Conservation (phyloP, 2,329 filamentous ascomycete genomes). For the Myriosclerotinia curreyana region DNA sequence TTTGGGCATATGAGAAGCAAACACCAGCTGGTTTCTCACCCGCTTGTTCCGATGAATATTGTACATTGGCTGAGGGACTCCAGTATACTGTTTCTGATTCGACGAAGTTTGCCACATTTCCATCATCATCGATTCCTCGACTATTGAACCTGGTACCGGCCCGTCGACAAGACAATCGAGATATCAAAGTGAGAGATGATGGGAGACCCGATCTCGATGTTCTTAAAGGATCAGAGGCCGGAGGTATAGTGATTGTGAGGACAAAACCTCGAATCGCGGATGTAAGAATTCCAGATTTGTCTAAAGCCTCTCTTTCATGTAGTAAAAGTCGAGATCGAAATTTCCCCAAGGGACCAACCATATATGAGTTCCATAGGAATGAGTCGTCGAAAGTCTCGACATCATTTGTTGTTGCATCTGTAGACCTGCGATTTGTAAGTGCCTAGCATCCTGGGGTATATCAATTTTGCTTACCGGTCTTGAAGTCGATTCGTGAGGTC, state of each 20-base stretch:
- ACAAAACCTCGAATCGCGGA: conserved; percentile 94
- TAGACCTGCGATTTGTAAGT: conserved; percentile 52
- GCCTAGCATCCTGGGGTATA: conserved; percentile 12
- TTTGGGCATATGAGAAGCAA: conserved; percentile 90
- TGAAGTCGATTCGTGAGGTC: conserved; percentile 92
- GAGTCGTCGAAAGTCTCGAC: conserved; percentile 90
- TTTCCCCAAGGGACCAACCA: conserved; percentile 88
- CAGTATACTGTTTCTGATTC: conserved; percentile 94
- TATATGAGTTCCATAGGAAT: conserved; percentile 97
- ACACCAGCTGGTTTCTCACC: conserved; percentile 48
- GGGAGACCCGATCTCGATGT: conserved; percentile 67
- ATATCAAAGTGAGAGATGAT: conserved; percentile 84
- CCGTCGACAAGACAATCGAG: conserved; percentile 81
- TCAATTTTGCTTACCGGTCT: conserved; percentile 58
- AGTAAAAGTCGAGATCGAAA: conserved; percentile 80
- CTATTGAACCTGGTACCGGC: conserved; percentile 96
- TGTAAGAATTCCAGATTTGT: conserved; percentile 82
- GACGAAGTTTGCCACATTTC: conserved; percentile 98
- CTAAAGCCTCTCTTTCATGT: conserved; percentile 73
- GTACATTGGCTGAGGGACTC: conserved; percentile 55
- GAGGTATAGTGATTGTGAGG: conserved; percentile 78
- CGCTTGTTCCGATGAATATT: conserved; percentile 27
- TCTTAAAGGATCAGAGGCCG: conserved; percentile 68
- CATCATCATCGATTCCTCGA: conserved; percentile 95
- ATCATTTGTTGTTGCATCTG: conserved; percentile 75